Base-by-base conservation (phyloP, 768 basidiomycete species). In the Rubroboletus pulcherrimus region DNA sequence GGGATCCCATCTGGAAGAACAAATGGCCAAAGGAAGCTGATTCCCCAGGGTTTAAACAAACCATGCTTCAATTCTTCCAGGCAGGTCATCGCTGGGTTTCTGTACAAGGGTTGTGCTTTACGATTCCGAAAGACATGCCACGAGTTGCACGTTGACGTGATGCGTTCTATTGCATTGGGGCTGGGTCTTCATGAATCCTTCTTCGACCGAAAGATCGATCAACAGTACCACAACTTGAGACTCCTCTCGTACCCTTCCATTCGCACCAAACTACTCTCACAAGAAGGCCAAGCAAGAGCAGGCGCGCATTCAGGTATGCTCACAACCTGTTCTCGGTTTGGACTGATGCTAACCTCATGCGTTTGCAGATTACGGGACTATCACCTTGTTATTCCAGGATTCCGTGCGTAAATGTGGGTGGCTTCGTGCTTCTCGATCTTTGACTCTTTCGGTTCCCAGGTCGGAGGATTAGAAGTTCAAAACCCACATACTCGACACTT, bases 161-260 rank as follows among this genome's bases (percentile, higher is more conserved):
- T 95, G 90, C 80, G 87, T n/a, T 85, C 91, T 4, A 83, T 95
- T 63, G 93, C 92, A 1, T 71, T 93, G 14, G 92, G 91, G 4
- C 76, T 94, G 37, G 80, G 82, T 33, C 79, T 93, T 26, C 77
- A 83, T 5, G 89, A 91, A 67, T 60, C 65, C 30, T 93, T 84
- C 71, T 94, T 95, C 52, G 89, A 93, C 65, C 68, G 77, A 45
- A 86, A 83, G 71, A 83, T 91, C 37, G 66, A 90, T 63, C 82
- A 89, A 58, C 86, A 91, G 70, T 84, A 78, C 60, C 91, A 93
- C 66, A 93, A 92, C 66, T 71, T 95, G 40, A 79, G 92, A 29
- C 77, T 94, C 31, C 72, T 94, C 26, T 87, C 85, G 8, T 94
- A 94, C 67, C 92, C 92, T 24, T 75, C 89, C n/a, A 78, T 93